Evolutionary conservation across 495 filamentous ascomycete genomes (phyloP), one percentile per base, ranked within the genome.

Genomic region (Evernia prunastri): DNA sequence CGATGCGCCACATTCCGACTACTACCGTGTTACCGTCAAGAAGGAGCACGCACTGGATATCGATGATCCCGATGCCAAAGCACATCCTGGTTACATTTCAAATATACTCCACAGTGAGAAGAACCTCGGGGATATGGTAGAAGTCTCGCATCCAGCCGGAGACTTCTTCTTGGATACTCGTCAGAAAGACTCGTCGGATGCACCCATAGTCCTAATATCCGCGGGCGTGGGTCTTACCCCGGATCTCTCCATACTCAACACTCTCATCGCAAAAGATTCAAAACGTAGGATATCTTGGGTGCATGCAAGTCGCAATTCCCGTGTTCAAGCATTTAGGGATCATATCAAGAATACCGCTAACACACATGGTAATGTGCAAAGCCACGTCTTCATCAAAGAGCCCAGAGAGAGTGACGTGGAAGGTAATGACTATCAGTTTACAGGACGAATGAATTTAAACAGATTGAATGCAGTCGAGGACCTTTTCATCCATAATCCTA

Each of bases 1-100:
- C 72, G 87, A 89, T 57, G 75, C 78, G 53, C 86, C 84, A 8
- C 70, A 73, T 1, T 68, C 74, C 25, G 78, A 82, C 35, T 84
- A 85, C 71, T 89, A 88, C 76, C 84, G 88, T 59, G 86, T 90
- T 75, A 86, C 78, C 60, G 82, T 91, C 66, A 89, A 89, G 81
- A 82, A 78, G 58, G 87, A 90, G 72, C 68, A 73, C 6, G 86
- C 83, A 31, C 63, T 82, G 23, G 64, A 76, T 43, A 64, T 78
- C 49, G 66, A 72, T 10, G 75, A 84, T 37, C 68, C 81, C 35
- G 66, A 67, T n/a, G 75, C 75, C 37, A 63, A 70, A 53, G 66
- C 74, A 39, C 73, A 84, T 63, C 85, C 86, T 0, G 87, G 87
- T n/a, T 76, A 83, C 67, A 80, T 91, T 12, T 89, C 86, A 61